Evolutionary conservation across 306 rosid genomes (phyloP).

Genomic region (Sophora flavescens): DNA sequence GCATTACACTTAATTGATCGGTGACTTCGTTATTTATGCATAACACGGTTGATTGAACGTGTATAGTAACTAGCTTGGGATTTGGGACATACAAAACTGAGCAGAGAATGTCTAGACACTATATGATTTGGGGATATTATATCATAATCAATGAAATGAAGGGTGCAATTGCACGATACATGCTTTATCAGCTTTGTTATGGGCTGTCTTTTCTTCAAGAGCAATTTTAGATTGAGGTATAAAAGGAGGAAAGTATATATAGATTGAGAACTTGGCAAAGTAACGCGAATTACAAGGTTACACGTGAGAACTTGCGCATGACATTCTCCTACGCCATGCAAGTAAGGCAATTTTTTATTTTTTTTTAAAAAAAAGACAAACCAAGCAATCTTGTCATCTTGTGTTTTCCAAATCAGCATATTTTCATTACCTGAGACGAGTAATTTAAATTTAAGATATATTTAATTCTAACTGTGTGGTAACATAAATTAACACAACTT

Average conservation of each 20-base stretch:
- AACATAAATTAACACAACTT: too few relatives aligned
- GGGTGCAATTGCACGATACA: too few relatives aligned
- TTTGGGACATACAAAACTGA: too few relatives aligned
- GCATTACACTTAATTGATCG: not conserved
- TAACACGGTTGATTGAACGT: too few relatives aligned
- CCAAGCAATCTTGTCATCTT: conserved; percentile 14
- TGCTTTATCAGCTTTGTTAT: conserved; percentile 15
- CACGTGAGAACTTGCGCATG: conserved; percentile 24
- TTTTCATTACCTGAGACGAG: not conserved
- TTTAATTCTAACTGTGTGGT: too few relatives aligned
- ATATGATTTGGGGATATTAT: too few relatives aligned
- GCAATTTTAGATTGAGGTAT: not conserved
- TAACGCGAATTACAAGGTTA: conserved; percentile 24
- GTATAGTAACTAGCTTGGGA: too few relatives aligned
- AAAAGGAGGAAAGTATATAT: not conserved
- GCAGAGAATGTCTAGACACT: too few relatives aligned
- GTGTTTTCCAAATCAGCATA: conserved; percentile 4
- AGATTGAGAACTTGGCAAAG: conserved; percentile 35
- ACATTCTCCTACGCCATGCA: not conserved
- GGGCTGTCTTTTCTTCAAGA: conserved; percentile 10
- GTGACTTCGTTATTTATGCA: too few relatives aligned
- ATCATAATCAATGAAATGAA: too few relatives aligned
- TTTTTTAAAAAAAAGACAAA: too few relatives aligned
- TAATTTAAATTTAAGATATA: too few relatives aligned
- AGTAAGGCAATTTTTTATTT: not conserved